These are phyloP conservation scores for Aspergillus asperescens DNA, from an alignment of 495 filamentous ascomycete genomes.

Conservation along the genomic window DNA sequence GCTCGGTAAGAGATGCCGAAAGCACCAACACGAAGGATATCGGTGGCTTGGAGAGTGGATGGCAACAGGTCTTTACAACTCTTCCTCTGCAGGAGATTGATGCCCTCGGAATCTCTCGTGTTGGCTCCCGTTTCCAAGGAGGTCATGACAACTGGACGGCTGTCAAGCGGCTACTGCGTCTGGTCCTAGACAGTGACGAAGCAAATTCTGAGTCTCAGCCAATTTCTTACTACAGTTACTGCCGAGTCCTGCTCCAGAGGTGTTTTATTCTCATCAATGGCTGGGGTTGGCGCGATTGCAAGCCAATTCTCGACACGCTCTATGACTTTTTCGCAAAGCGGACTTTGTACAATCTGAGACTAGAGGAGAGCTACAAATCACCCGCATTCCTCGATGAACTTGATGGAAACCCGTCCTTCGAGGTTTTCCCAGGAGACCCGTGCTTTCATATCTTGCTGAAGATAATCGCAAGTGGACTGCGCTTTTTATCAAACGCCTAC, in stretches of 20 bases:
- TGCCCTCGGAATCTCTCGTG: conserved; percentile 52
- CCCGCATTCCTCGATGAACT: conserved; percentile 75
- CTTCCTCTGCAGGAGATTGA: conserved; percentile 78
- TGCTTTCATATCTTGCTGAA: conserved; percentile 95
- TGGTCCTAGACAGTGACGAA: conserved; percentile 62
- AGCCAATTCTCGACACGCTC: conserved; percentile 66
- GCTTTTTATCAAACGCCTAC: conserved; percentile 51
- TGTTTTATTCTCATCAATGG: conserved; percentile 71
- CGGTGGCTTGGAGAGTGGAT: conserved; percentile 58
- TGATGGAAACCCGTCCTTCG: conserved; percentile 53
- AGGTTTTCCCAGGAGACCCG: conserved; percentile 62
- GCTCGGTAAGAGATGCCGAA: background rate
- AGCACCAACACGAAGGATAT: conserved; percentile 43
- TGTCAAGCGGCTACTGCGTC: conserved; percentile 59
- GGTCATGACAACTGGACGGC: conserved; percentile 66
- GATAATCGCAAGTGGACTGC: conserved; percentile 65
- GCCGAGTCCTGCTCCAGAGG: conserved; percentile 63
- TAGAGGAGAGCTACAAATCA: conserved; percentile 72
- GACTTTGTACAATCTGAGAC: conserved; percentile 64
- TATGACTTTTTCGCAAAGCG: conserved; percentile 89
- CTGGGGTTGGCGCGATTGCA: conserved; percentile 86
- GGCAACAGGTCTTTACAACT: conserved; percentile 68
- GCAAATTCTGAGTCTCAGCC: conserved; percentile 47
- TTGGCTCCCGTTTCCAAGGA: conserved; percentile 49
- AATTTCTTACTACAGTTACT: conserved; percentile 74